Evolutionary conservation across 768 basidiomycete genomes (phyloP).

Genomic region (Phlebiopsis flavidoalba): DNA sequence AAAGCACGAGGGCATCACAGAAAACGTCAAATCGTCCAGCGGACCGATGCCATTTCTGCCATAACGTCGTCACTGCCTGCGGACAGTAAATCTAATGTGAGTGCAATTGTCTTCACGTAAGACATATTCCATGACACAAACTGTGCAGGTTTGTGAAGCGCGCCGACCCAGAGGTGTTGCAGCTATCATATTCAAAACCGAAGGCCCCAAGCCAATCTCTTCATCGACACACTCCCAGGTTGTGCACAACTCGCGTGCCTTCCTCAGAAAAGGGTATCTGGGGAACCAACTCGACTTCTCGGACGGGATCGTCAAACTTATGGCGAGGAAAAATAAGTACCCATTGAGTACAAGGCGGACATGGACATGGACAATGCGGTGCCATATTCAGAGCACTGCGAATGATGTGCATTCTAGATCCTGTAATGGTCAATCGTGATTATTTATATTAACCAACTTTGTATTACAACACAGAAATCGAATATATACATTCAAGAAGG

Average conservation of each 20-base stretch:
- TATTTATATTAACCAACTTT: too few species aligned
- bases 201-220: conserved; percentile 36
- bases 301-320: conserved; percentile 40
- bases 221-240: conserved; percentile 42
- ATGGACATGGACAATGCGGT: background rate
- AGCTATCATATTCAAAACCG: conserved; percentile 41
- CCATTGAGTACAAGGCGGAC: background rate
- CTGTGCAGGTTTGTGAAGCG: conserved; percentile 33
- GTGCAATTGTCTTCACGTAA: background rate
- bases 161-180: conserved; percentile 41
- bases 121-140: background rate
- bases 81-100: conserved; percentile 38
- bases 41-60: conserved; percentile 38
- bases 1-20: conserved; percentile 43
- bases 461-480: too few species aligned
- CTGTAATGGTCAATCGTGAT: too few species aligned
- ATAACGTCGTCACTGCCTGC: conserved; percentile 35
- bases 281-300: conserved; percentile 40
- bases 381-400: background rate
- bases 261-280: conserved; percentile 39
- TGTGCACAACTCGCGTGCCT: conserved; percentile 40
- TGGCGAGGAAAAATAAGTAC: conserved; percentile 8
- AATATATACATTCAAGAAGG: too few species aligned
- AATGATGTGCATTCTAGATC: too few species aligned
- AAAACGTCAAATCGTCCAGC: conserved; percentile 38